Evolutionary conservation across 345 rosid species (phyloP).

Genomic region (Eucalyptus rudis): DNA sequence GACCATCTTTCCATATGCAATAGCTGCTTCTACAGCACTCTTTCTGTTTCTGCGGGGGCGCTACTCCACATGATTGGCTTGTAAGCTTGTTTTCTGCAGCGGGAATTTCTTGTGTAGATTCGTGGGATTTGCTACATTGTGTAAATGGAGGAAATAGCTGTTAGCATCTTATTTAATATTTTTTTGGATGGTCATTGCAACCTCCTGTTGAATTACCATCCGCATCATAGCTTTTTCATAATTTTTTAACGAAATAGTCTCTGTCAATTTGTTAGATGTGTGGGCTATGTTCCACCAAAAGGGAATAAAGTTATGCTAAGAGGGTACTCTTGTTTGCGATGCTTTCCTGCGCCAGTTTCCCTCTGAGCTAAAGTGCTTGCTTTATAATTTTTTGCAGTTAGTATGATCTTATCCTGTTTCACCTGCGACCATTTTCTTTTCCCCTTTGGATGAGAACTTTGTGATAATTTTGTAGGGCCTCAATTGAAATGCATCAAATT

Average conservation of each 20-base stretch:
- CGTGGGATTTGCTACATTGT: background rate
- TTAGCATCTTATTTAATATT: background rate
- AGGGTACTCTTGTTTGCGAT: background rate
- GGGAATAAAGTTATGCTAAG: background rate
- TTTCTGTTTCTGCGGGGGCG: slow-evolving; percentile 23
- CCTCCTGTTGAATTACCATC: slow-evolving; percentile 2
- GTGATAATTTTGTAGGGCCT: background rate
- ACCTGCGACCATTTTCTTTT: background rate
- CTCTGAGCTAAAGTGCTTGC: background rate
- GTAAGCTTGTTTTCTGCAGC: background rate
- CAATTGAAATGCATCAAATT: background rate
- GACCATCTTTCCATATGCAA: slow-evolving; percentile 65
- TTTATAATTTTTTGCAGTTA: background rate
- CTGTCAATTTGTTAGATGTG: background rate
- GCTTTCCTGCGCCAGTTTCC: background rate
- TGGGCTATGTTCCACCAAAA: background rate
- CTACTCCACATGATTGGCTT: background rate
- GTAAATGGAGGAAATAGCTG: background rate
- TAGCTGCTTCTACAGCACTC: slow-evolving; percentile 63
- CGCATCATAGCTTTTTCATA: background rate
- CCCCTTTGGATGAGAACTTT: background rate
- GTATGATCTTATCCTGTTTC: background rate
- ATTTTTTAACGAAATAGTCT: background rate
- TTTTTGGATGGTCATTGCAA: slow-evolving; percentile 1
- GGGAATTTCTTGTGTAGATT: background rate